Base-by-base conservation (phyloP, 2,329 filamentous ascomycete genomes). In the Phyllosticta citrichinensis region DNA sequence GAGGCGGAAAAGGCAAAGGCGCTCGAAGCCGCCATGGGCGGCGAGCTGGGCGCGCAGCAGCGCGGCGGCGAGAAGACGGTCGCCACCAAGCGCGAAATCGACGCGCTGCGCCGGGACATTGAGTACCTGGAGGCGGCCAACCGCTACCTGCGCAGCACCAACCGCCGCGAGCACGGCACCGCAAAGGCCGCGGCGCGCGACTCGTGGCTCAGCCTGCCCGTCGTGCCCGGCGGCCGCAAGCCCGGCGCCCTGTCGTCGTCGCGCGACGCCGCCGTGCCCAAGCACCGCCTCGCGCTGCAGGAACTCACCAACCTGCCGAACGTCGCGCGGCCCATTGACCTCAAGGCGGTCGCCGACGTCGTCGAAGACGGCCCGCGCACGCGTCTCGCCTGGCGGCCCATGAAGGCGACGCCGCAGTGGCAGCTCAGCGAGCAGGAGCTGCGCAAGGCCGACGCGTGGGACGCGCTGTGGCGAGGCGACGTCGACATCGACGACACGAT, bases 401-500 rank as follows among this genome's bases (percentile, higher is more conserved):
- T 56, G 61, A 62, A 59, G 61, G 58, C 52, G 19, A 62, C 61
- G 25, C 61, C 61, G 20, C 61, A 62, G 40, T 62, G 61, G 61
- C 61, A 62, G 56, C 56, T 62, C 40, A 56, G 56, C 40, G 61
- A 58, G 53, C 52, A 59, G 52, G 61, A 62, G 40, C 24, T 62
- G n/a, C 53, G 22, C 35, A 50, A 50, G 25, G 61, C 56, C 19
- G 52, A 59, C 10, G 53, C 55, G 30, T 62, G 56, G 56, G 61
- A 62, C 20, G 58, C 58, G 53, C 58, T 60, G 35, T 60, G 58
- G 58, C 24, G 53, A 4, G 40, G 53, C 6, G 25, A 47, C 40
- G 22, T 22, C 22, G 17, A n/a, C n/a, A 3, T 17, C 14, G 40
- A 47, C 17, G 40, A 47, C 40, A 30, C 27, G 0, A 30, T 30